Conservation (phyloP, 1,284 basidiomycete genomes). For the Rhodotorula glutinis region DNA sequence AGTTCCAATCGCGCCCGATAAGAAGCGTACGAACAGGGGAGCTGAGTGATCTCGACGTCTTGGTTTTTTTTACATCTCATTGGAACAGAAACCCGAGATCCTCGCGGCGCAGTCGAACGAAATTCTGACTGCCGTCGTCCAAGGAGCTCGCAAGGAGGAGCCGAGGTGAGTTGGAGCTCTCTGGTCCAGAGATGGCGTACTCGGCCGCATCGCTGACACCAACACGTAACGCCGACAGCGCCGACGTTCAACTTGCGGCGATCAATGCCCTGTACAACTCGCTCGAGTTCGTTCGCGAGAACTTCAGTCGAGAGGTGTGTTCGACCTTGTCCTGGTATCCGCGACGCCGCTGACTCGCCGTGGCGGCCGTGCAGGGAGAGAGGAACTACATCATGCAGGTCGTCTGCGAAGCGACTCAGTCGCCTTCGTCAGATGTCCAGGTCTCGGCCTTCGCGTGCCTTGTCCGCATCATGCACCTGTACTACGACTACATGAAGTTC, state of each 20-base stretch:
- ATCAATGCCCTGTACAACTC: conserved; percentile 93
- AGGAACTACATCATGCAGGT: conserved; percentile 99
- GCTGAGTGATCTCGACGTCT: too few relatives aligned
- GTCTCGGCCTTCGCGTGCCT: conserved; percentile 92
- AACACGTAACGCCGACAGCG: conserved; percentile 56
- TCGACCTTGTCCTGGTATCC: accelerated
- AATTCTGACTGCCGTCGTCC: conserved; percentile 96
- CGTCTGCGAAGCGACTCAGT: conserved; percentile 97
- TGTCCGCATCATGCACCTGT: conserved; percentile 94
- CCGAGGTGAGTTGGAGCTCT: conserved; percentile 47
- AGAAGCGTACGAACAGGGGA: conserved; percentile 7
- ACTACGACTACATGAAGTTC: conserved; percentile 98
- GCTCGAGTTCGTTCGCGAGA: conserved; percentile 93
- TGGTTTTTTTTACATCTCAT: too few relatives aligned
- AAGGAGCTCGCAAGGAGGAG: conserved; percentile 95
- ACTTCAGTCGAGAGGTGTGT: conserved; percentile 91
- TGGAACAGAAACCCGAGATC: conserved; percentile 77
- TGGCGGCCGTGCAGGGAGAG: conserved; percentile 65
- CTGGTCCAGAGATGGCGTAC: too few relatives aligned
- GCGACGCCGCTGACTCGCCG: conserved; percentile 6
- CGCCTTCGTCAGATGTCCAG: conserved; percentile 71
- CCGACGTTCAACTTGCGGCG: conserved; percentile 91
- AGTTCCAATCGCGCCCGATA: conserved; percentile 51
- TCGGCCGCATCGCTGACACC: too few relatives aligned
- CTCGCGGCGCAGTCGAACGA: conserved; percentile 88